phyloP scores from a whole-genome alignment of 345 rosid species.

The Angophora floribunda region DNA sequence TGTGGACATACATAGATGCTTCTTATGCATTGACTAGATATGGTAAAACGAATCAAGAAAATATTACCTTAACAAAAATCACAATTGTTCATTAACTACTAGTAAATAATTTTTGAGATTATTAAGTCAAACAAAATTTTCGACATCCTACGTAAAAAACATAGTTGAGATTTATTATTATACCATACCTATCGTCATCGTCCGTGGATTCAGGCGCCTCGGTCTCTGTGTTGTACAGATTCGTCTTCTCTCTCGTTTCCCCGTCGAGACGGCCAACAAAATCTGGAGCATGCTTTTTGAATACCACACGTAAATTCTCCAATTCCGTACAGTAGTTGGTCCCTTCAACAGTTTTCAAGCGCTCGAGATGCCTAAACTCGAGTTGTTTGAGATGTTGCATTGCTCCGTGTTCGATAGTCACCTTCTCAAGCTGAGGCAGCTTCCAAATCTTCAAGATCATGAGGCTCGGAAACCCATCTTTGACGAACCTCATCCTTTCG shows the following conservation, averaged over 20 bases:
- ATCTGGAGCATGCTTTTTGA: background rate
- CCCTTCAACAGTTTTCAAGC: background rate
- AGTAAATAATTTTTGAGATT: background rate
- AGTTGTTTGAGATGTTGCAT: background rate
- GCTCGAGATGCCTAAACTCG: background rate
- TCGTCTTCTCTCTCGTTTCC: fast-evolving
- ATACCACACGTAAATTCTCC: background rate
- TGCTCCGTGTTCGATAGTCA: fast-evolving
- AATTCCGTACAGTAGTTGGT: background rate
- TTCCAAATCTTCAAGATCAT: background rate
- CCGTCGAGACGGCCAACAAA: background rate
- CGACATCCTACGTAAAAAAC: no score
- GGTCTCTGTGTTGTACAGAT: fast-evolving
- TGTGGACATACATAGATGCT: background rate
- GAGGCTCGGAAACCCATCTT: background rate
- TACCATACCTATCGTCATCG: background rate
- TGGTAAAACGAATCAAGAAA: no score
- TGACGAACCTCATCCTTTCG: fast-evolving
- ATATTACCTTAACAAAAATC: no score
- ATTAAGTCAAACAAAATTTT: no score
- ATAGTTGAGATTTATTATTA: background rate
- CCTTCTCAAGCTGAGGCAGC: background rate
- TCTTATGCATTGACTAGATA: no score
- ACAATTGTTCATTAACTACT: no score
- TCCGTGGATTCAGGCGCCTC: fast-evolving